Conservation (phyloP, 768 basidiomycete species). For the Zangia roseola region DNA sequence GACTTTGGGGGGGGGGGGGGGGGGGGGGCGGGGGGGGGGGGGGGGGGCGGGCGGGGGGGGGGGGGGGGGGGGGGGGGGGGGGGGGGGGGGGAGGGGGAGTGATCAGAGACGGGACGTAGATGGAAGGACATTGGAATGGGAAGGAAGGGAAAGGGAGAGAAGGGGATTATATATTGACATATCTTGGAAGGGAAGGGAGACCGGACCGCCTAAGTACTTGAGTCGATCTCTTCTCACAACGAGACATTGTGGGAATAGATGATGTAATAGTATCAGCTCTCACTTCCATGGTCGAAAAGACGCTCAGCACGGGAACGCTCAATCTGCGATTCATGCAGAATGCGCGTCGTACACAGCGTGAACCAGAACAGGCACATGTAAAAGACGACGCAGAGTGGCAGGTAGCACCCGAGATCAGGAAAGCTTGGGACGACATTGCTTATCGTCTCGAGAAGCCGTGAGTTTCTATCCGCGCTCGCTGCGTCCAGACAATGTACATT, state of each 20-base stretch:
- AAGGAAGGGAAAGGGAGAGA: constrained; percentile 18
- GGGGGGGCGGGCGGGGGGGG: constrained; percentile 46
- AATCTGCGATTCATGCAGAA: constrained; percentile 75
- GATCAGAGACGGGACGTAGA: constrained; percentile 54
- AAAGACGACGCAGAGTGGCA: constrained; percentile 69
- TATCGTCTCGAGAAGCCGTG: constrained; percentile 29
- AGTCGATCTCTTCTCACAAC: no score
- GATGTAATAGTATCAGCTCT: background rate
- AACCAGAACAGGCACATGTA: constrained; percentile 51
- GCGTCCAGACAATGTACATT: constrained; percentile 18
- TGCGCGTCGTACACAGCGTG: constrained; percentile 55
- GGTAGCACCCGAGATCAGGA: constrained; percentile 48
- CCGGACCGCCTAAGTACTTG: no score
- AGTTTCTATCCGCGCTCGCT: constrained; percentile 11
- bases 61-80: constrained; percentile 49
- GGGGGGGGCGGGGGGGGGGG: constrained; percentile 45
- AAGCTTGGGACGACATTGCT: constrained; percentile 46
- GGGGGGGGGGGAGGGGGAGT: constrained; percentile 53
- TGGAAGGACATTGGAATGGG: constrained; percentile 50
- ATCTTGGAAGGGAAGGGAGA: background rate
- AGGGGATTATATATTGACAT: constrained; percentile 24
- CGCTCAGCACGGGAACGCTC: constrained; percentile 61
- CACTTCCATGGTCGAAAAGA: constrained; percentile 37
- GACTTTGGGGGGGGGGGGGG: constrained; percentile 37
- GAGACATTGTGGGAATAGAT: background rate